phyloP scores from a whole-genome alignment of 495 filamentous ascomycete species.

The Penicillium herquei region DNA sequence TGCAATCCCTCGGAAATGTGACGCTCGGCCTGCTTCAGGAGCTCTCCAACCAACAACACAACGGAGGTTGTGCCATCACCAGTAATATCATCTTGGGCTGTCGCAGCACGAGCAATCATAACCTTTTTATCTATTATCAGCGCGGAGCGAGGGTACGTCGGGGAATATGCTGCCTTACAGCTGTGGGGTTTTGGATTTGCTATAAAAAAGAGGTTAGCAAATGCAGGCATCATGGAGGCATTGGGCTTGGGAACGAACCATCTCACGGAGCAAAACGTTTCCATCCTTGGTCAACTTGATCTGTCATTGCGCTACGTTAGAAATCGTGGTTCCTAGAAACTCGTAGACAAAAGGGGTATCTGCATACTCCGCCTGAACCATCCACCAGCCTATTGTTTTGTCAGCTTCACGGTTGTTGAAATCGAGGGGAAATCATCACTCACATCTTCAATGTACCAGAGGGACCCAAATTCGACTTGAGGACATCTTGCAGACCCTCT shows the following conservation, averaged over 20 bases:
- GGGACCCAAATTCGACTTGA: slow-evolving; percentile 94
- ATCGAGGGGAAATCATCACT: slow-evolving; percentile 18
- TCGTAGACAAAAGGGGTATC: slow-evolving; percentile 12
- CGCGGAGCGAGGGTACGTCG: slow-evolving; percentile 10
- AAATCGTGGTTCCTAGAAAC: slow-evolving; percentile 5
- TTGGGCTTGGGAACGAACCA: slow-evolving; percentile 58
- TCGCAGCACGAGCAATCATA: slow-evolving; percentile 98
- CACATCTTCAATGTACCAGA: slow-evolving; percentile 96
- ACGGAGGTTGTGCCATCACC: slow-evolving; percentile 98
- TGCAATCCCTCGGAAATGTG: slow-evolving; percentile 93
- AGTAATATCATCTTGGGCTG: slow-evolving; percentile 96
- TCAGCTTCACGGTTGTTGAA: slow-evolving; percentile 26
- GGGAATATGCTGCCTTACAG: slow-evolving; percentile 51
- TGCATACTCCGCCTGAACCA: slow-evolving; percentile 82
- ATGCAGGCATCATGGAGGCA: neutral
- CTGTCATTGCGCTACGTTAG: slow-evolving; percentile 42
- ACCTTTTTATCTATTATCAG: slow-evolving; percentile 51
- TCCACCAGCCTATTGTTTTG: slow-evolving; percentile 75
- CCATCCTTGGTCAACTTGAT: slow-evolving; percentile 99
- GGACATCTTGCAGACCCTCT: slow-evolving; percentile 91
- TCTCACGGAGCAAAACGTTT: slow-evolving; percentile 91
- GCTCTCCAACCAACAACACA: slow-evolving; percentile 90
- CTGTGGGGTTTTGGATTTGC: slow-evolving; percentile 85
- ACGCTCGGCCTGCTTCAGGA: slow-evolving; percentile 95
- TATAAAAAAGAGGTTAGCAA: slow-evolving; percentile 39